Evolutionary conservation across 495 filamentous ascomycete genomes (phyloP).

Genomic region (Annulohypoxylon moriforme): DNA sequence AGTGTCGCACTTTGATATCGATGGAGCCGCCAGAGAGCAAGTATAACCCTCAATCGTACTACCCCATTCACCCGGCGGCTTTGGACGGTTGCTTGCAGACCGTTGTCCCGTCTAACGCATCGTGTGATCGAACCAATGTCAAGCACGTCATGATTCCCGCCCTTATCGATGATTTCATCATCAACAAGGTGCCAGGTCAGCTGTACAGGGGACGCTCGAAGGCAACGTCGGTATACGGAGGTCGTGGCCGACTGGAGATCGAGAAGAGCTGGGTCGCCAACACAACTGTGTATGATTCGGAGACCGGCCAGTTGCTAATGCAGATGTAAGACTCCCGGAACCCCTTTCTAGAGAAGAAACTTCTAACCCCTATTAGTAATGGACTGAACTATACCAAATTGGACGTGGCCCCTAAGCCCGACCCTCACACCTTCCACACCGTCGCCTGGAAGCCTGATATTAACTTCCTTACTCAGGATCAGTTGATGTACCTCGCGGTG

Average conservation of each 20-base stretch:
- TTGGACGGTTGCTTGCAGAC: conserved; percentile 55
- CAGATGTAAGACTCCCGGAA: too few species aligned
- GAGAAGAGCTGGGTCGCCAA: conserved; percentile 32
- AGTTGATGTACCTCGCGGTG: background rate
- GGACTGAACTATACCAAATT: background rate
- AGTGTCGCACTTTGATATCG: background rate
- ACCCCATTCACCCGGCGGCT: conserved; percentile 55
- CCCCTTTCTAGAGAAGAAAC: too few species aligned
- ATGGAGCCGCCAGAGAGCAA: conserved; percentile 33
- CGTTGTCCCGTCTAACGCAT: conserved; percentile 22
- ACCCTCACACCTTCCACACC: background rate
- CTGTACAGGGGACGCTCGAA: background rate
- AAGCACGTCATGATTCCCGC: conserved; percentile 1
- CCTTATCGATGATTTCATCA: conserved; percentile 6
- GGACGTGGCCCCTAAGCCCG: background rate
- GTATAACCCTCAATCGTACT: conserved; percentile 46
- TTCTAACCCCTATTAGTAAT: too few species aligned
- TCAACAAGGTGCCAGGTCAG: background rate
- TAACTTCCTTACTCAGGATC: background rate
- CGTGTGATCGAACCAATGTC: conserved; percentile 15
- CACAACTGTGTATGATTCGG: conserved; percentile 20
- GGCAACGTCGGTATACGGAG: conserved; percentile 1
- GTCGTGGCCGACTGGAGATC: background rate
- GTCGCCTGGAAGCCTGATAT: background rate
- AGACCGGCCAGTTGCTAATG: background rate